Evolutionary conservation across 2,329 filamentous ascomycete genomes (phyloP), one percentile per base, ranked within the genome.

Genomic region (Rugonectria rugulosa): DNA sequence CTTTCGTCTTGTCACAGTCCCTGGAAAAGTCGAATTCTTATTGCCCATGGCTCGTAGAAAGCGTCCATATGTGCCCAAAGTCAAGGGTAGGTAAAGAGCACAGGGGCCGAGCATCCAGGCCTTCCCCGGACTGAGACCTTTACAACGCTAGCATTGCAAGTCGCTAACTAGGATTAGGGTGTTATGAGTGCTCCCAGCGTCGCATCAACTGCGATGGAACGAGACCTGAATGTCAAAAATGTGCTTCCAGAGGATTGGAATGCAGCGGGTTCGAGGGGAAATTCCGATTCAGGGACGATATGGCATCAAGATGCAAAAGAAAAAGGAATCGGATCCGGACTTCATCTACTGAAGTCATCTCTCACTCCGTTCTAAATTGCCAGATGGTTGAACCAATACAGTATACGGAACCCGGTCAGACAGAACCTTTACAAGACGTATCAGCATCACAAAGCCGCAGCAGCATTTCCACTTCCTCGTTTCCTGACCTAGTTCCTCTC

Each of bases 41-140:
- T n/a, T n/a, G n/a, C n/a, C n/a, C n/a, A 55, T 55, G 52, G 24
- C 40, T 24, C 52, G 45, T 26, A 44, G 45, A 55, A 55, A 55
- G 31, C 52, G 52, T 14, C 40, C 52, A 0, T 55, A 55, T 17
- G 27, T 55, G 6, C 52, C 52, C 3, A 55, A 55, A 21, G 45
- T 55, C 14, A 55, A 55, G 49, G 52, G 52, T 55, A 14, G 32
- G 52, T 46, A 24, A 14, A n/a, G n/a, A n/a, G n/a, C n/a, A n/a
- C n/a, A n/a, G n/a, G n/a, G n/a, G n/a, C n/a, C n/a, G n/a, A n/a
- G n/a, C n/a, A n/a, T n/a, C n/a, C n/a, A n/a, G n/a, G n/a, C n/a
- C n/a, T n/a, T n/a, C n/a, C n/a, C n/a, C n/a, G n/a, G n/a, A n/a
- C n/a, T n/a, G n/a, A n/a, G n/a, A n/a, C n/a, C n/a, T n/a, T n/a